These are phyloP conservation scores for Penicillium paneum DNA, from an alignment of 2,329 filamentous ascomycete genomes.

Conservation along the genomic window DNA sequence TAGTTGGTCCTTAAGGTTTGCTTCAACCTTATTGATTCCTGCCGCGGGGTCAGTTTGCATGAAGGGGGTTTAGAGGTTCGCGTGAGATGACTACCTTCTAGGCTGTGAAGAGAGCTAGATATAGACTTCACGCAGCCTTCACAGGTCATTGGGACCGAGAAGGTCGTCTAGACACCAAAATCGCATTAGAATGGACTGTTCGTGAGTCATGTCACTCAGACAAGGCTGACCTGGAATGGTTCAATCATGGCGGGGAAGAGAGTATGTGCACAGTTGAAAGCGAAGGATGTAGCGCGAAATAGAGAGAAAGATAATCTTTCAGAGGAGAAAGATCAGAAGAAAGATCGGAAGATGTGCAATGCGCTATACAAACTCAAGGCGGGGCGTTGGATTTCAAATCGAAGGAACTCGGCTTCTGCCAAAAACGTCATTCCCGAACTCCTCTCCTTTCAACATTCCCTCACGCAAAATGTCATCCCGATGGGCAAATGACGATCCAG, in stretches of 20 bases:
- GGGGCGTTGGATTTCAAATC: conserved; percentile 34
- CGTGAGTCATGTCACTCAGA: not conserved
- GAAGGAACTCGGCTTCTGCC: conserved; percentile 28
- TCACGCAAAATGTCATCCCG: conserved; percentile 63
- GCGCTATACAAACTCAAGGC: conserved; percentile 2
- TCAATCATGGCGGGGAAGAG: conserved; percentile 39
- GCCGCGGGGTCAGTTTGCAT: not conserved
- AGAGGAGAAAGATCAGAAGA: not conserved
- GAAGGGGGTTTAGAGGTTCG: not conserved
- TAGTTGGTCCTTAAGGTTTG: conserved; percentile 76
- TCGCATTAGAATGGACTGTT: conserved; percentile 16
- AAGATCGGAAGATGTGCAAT: not conserved
- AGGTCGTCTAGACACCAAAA: conserved; percentile 67
- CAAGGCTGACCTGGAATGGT: conserved; percentile 44
- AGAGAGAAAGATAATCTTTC: not conserved
- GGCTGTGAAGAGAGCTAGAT: conserved; percentile 70
- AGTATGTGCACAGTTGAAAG: not conserved
- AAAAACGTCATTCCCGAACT: conserved; percentile 24
- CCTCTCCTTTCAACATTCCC: not conserved
- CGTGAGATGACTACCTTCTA: conserved; percentile 55
- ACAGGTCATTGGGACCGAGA: conserved; percentile 91
- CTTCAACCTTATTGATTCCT: conserved; percentile 81
- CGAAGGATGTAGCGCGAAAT: not conserved
- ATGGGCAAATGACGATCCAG: conserved; percentile 84
- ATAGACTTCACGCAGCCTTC: conserved; percentile 84